phyloP scores from a whole-genome alignment of 1,284 basidiomycete genomes.

The Cryptococcus sp. region DNA sequence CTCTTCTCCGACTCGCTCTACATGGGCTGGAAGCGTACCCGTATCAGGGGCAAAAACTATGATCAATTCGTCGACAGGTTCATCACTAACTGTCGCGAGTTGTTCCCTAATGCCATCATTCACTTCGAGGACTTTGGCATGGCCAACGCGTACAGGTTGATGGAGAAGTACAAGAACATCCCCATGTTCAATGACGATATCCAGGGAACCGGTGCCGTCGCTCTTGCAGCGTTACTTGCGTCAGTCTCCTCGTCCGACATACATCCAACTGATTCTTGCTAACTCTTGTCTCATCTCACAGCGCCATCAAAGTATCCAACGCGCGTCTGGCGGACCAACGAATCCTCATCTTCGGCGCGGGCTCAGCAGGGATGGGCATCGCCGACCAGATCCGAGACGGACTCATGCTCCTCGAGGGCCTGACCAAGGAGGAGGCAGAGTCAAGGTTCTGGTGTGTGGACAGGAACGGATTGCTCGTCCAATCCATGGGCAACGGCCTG shows the following conservation, averaged over 20 bases:
- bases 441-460: conserved; percentile 65
- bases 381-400: conserved; percentile 66
- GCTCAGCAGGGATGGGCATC: conserved; percentile 80
- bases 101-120: conserved; percentile 54
- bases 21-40: conserved; percentile 56
- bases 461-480: conserved; percentile 54
- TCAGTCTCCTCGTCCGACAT: conserved; percentile 22
- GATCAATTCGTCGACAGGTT: conserved; percentile 57
- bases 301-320: conserved; percentile 68
- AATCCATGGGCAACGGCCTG: conserved; percentile 56
- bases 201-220: conserved; percentile 82
- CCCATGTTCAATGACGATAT: conserved; percentile 73
- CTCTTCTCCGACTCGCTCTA: conserved; percentile 53
- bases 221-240: conserved; percentile 61
- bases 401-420: conserved; percentile 64
- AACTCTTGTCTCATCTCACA: conserved; percentile 21
- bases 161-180: conserved; percentile 63
- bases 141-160: conserved; percentile 69
- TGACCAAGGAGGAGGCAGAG: conserved; percentile 66
- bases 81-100: conserved; percentile 49
- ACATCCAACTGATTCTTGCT: neutral
- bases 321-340: conserved; percentile 70
- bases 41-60: conserved; percentile 54
- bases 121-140: conserved; percentile 57
- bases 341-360: conserved; percentile 76